Base-by-base conservation (phyloP, 2,329 filamentous ascomycete genomes). In the Tympanopsis confertula region DNA sequence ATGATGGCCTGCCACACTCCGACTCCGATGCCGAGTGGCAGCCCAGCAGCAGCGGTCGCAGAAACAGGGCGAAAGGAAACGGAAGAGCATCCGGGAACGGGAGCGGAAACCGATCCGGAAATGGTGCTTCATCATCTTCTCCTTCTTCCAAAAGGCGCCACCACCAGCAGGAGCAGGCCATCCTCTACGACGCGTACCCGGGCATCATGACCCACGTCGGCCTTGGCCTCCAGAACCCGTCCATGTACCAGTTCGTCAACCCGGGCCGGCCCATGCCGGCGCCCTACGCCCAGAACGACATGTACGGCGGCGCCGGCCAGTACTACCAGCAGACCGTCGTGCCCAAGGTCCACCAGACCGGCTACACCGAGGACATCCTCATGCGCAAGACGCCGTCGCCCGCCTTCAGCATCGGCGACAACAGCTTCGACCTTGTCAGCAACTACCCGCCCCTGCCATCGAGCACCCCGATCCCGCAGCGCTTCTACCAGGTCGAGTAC, bases 201-300 rank as follows among this genome's bases (percentile, higher is more conserved):
- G 38, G 36, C 18, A 44, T 41, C 18, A 37, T 37, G 5, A 17
- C 19, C 14, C 17, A n/a, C 4, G 38, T 45, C 38, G 43, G 43
- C 10, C 41, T 44, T 5, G 41, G 37, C 5, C 36, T 45, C 14
- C 43, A 44, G 19, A 37, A 52, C 37, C 47, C 50, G 19, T 58
- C 58, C 13, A 46, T 53, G 5, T 61, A 58, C 39, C 54, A 58
- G 18, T 56, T 53, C 42, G 44, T 45, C 24, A 56, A 58, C 42
- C 53, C 55, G 3, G 52, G 50, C 14, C 61, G 60, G 47, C 54
- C 55, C n/a, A 43, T 57, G 39, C 51, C 59, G n/a, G 46, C 49
- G 18, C 53, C 54, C 14, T 68, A 66, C 45, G 56, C 51, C 38
- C 42, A 53, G 13, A 44, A 50, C 2, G 44, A 48, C 14, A 40